Base-by-base conservation (phyloP, 768 basidiomycete genomes). In the Calocybe cyanea region DNA sequence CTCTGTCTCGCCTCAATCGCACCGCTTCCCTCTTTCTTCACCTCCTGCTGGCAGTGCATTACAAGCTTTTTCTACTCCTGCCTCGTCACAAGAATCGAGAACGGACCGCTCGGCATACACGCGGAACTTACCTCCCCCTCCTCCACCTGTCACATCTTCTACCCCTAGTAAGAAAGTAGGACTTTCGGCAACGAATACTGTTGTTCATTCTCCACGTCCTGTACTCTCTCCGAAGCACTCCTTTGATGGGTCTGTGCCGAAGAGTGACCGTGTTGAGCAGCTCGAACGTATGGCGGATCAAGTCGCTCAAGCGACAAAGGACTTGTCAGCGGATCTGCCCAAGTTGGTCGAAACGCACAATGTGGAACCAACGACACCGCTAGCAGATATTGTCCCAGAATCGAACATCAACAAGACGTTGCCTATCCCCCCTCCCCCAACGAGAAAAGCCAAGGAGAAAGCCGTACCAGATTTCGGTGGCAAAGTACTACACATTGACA, bases 211-310 rank as follows among this genome's bases (percentile, higher is more conserved):
- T 0, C 87, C 88, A 2, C 78, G 83, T 7, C 87, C 87, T 0
- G 66, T 83, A 41, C 71, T 78, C 14, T 85, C 84, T 0, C 85
- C 85, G 5, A 84, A 83, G 52, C 71, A 72, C 33, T 78, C 81
- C 0, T 79, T 72, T 46, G 61, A 66, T 17, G 59, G 61, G 8
- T 61, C 69, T 2, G 41, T 73, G 18, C 57, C 67, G 23, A 78
- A 72, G 66, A 78, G 77, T 55, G 74, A 78, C 47, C 63, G 79
- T n/a, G 85, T 91, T 6, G 78, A 79, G 48, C 69, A 74, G 49
- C 69, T 91, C 42, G 89, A 91, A 64, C 72, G 75, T 60, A 80
- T 92, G 71, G 87, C 84, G 0, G 83, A 78, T 24, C 75, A 75
- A 45, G 80, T 77, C 0, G 73, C 58, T 14, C 57, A 56, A 44